phyloP scores from a whole-genome alignment of 306 rosid genomes.

The Dalbergia cochinchinensis region DNA sequence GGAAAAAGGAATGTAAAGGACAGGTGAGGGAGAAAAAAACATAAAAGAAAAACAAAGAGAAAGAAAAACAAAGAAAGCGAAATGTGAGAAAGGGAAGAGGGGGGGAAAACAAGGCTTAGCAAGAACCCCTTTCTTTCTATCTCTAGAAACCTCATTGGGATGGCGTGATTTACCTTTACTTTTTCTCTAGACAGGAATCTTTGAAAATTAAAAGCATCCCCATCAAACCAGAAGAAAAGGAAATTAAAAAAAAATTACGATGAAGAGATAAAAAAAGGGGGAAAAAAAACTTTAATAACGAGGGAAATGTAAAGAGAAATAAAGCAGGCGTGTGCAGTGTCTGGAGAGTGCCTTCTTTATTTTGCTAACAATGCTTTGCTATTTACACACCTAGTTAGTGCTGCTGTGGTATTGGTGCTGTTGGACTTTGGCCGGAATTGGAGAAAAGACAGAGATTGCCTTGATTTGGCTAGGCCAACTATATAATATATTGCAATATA shows the following conservation, averaged over 20 bases:
- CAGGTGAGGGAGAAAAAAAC: conserved; percentile 6
- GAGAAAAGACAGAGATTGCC: background rate
- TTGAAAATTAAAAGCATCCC: conserved; percentile 64
- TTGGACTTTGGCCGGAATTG: conserved; percentile 12
- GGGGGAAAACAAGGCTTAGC: background rate
- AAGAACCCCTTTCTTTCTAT: background rate
- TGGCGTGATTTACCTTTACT: conserved; percentile 74
- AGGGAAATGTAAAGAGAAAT: conserved; percentile 1
- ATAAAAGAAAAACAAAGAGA: conserved; percentile 24
- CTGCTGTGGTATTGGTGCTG: background rate
- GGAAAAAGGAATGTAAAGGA: conserved; percentile 53
- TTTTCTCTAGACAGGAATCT: conserved; percentile 70
- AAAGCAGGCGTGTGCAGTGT: conserved; percentile 12
- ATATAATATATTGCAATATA: conserved; percentile 11
- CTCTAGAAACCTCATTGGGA: conserved; percentile 46
- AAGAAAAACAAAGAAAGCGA: conserved; percentile 45
- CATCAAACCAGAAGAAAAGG: conserved; percentile 32
- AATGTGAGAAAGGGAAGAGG: conserved; percentile 46
- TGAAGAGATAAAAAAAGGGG: background rate
- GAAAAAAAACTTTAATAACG: background rate
- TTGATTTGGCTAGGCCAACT: conserved; percentile 9
- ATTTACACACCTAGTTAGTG: background rate
- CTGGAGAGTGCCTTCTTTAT: background rate
- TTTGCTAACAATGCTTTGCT: background rate
- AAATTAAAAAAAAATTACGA: background rate